Percentiles rank a stretch among this genome's conserved stretches.
phyloP scores from a whole-genome alignment of 2,329 filamentous ascomycete genomes.

The Beauveria caledonica region DNA sequence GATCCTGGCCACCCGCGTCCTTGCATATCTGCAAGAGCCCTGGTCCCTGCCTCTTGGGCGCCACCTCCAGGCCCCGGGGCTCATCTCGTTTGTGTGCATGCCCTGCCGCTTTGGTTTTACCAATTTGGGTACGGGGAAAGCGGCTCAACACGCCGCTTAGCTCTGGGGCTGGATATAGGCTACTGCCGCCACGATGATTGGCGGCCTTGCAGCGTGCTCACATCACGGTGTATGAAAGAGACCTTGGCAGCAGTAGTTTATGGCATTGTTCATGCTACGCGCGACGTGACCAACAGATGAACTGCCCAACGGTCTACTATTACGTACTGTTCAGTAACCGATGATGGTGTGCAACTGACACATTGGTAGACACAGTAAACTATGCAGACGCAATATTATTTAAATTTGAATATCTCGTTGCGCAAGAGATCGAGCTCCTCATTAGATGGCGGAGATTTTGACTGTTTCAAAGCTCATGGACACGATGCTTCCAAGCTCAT shows the following conservation, averaged over 20 bases:
- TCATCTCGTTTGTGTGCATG: not conserved
- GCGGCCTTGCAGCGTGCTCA: not conserved
- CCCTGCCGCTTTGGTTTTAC: not conserved
- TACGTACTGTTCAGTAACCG: not conserved
- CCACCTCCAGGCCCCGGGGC: not conserved
- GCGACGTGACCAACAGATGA: not conserved
- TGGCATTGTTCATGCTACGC: not conserved
- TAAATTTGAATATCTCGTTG: no score
- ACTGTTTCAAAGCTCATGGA: no score
- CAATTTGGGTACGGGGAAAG: not conserved
- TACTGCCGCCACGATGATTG: not conserved
- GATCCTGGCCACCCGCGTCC: not conserved
- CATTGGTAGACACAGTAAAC: not conserved
- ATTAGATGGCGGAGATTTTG: no score
- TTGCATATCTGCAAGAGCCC: conserved; percentile 4
- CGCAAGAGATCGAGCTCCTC: no score
- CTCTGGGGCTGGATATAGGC: not conserved
- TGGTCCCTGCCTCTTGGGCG: not conserved
- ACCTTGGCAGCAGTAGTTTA: not conserved
- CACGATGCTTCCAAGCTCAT: no score
- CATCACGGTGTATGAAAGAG: not conserved
- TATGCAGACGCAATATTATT: not conserved
- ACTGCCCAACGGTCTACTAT: not conserved
- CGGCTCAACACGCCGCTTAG: not conserved
- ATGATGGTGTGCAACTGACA: not conserved